Base-by-base conservation (phyloP, 2,329 filamentous ascomycete species). In the Colletotrichum tropicicola region DNA sequence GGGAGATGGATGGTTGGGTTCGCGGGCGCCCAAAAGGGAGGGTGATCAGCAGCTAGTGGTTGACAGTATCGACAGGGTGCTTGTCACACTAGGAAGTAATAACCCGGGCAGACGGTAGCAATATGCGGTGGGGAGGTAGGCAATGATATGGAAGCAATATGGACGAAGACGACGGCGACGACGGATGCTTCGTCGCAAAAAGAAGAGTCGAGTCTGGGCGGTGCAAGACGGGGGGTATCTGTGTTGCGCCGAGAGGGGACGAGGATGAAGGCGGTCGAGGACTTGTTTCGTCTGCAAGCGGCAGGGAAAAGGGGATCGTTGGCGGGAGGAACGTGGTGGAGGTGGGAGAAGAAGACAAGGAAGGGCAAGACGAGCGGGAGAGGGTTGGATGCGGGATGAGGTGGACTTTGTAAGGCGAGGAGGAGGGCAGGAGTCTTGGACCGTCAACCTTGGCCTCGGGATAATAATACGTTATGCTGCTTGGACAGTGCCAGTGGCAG, bases 41-140 rank as follows among this genome's bases (percentile, higher is more conserved):
- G 49, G 30, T 65, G 62, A 65, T 65, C 58, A 61, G 62, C 62
- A 45, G 25, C 45, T 56, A 62, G 57, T 41, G 62, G 62, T 45
- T 56, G 49, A 51, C 44, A 51, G 51, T 62, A 45, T 65, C 51
- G 49, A 56, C 49, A 62, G 49, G 57, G 44, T 56, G 57, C 15
- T 51, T 56, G 37, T 62, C 44, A 55, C 49, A 51, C 57, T 52
- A 51, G 32, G 28, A 64, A 25, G n/a, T 54, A 19, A 43, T 32
- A 44, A 30, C 28, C 49, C 25, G 37, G 32, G 49, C 35, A 41
- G 27, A 49, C 45, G 60, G 41, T 53, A 35, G 43, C n/a, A 51
- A 30, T 21, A 51, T 44, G 35, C 27, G 19, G 28, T 45, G 37
- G 7, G 17, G 13, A 28, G 43, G 51, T 32, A 44, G 37, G 30